A percentile compares a stretch with the other conserved stretches of the same genome.
Evolutionary conservation across 176 grass and related monocot species (phyloP).

Genomic region (Oropetium thomaeum): DNA sequence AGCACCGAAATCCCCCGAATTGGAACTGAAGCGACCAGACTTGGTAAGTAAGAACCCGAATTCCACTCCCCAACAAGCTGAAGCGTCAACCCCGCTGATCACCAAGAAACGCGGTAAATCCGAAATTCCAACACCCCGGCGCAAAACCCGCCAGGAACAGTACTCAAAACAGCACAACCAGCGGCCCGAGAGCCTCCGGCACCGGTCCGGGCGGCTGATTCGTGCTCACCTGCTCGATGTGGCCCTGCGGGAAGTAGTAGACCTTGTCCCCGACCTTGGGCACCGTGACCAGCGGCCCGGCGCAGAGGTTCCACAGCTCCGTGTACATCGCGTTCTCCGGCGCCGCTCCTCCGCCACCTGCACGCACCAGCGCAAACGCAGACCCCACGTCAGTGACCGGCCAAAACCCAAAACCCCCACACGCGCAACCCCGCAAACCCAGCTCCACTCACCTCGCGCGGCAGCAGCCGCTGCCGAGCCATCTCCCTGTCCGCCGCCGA

Average conservation of each 20-base stretch:
- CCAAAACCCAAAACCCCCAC: not conserved
- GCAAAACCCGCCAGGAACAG: not conserved
- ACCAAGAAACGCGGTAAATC: not conserved
- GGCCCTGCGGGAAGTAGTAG: slow-evolving; percentile 96
- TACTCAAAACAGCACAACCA: not conserved
- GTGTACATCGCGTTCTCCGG: slow-evolving; percentile 56
- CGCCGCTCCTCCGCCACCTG: slow-evolving; percentile 27
- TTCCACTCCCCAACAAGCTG: not conserved
- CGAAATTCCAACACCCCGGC: not conserved
- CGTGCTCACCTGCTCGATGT: slow-evolving; percentile 80
- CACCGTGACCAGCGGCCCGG: slow-evolving; percentile 88
- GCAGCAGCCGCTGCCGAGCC: not conserved
- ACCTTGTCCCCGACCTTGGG: slow-evolving; percentile 64
- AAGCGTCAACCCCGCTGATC: not conserved
- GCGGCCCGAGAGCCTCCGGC: not conserved
- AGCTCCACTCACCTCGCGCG: slow-evolving; percentile 25
- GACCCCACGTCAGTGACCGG: slow-evolving; percentile 30
- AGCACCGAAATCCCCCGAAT: not conserved
- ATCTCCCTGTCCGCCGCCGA: slow-evolving; percentile 14
- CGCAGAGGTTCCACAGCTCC: slow-evolving; percentile 90
- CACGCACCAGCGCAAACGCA: slow-evolving; percentile 4
- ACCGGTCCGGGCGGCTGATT: not conserved
- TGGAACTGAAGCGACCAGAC: not conserved
- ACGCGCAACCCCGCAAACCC: not conserved
- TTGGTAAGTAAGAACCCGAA: not conserved